Evolutionary conservation across 2,329 filamentous ascomycete species (phyloP).

Genomic region (Emericellopsis cladophorae): DNA sequence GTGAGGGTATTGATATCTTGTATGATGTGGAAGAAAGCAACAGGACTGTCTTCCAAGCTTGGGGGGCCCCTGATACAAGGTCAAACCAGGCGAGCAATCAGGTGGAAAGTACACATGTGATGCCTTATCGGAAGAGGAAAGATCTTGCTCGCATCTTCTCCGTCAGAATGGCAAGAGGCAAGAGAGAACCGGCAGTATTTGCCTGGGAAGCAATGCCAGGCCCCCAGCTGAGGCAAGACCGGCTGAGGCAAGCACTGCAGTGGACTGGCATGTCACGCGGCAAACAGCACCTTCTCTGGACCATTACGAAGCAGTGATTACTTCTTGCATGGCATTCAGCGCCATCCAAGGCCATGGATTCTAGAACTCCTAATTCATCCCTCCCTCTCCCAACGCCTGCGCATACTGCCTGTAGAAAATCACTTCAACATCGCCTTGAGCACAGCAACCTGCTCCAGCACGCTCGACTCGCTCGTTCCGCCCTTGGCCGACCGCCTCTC

Average conservation of each 20-base stretch:
- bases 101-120: no score
- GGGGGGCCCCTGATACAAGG: no score
- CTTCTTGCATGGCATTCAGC: slow-evolving; percentile 55
- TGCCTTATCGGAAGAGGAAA: no score
- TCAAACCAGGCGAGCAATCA: no score
- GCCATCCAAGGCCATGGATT: no score
- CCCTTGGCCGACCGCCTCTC: slow-evolving; percentile 68
- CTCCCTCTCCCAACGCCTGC: not conserved
- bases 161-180: no score
- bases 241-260: slow-evolving; percentile 20
- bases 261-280: slow-evolving; percentile 35
- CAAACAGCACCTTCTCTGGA: slow-evolving; percentile 61
- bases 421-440: slow-evolving; percentile 24
- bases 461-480: slow-evolving; percentile 61
- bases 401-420: no score
- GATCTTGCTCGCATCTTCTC: no score
- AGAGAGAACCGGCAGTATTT: slow-evolving; percentile 64
- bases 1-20: no score
- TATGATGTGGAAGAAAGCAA: no score
- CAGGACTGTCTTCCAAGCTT: no score
- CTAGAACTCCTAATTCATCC: not conserved
- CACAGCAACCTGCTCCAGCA: slow-evolving; percentile 50
- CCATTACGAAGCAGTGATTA: slow-evolving; percentile 74
- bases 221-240: slow-evolving; percentile 30
- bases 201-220: slow-evolving; percentile 68